A percentile compares a stretch with the other conserved stretches of the same genome.
phyloP scores from a whole-genome alignment of 73 alveolate genomes.

The Vitrella brassicaformis region DNA sequence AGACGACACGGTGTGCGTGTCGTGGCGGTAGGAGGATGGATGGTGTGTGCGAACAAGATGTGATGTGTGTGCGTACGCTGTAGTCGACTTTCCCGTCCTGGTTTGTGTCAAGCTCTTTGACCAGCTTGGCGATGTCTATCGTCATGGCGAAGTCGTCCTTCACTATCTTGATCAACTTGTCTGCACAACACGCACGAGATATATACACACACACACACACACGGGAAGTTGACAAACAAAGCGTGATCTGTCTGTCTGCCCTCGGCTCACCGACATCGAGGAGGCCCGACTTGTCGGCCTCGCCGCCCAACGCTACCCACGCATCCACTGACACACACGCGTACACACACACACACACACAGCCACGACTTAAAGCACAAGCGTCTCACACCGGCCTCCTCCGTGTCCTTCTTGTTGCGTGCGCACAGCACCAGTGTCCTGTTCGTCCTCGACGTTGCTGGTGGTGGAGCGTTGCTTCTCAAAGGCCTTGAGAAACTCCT shows the following conservation, averaged over 20 bases:
- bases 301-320: slow-evolving; percentile 32
- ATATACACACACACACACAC: not conserved
- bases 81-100: slow-evolving; percentile 31
- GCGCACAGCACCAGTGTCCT: not conserved
- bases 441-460: not conserved
- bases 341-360: not conserved
- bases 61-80: slow-evolving; percentile 4
- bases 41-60: not conserved
- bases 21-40: not conserved
- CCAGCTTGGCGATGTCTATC: slow-evolving; percentile 10
- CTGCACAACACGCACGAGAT: not conserved
- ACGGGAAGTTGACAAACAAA: not conserved
- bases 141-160: slow-evolving; percentile 39
- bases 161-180: not conserved
- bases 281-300: slow-evolving; percentile 14
- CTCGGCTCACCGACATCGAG: not conserved
- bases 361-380: not conserved
- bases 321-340: slow-evolving; percentile 9
- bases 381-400: too few species aligned
- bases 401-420: too few species aligned
- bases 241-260: not conserved
- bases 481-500: slow-evolving; percentile 30
- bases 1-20: not conserved
- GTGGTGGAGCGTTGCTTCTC: slow-evolving; percentile 20
- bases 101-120: slow-evolving; percentile 30